Base-by-base conservation (phyloP, 139 green algal species). In the Diplosphaera chodatii region DNA sequence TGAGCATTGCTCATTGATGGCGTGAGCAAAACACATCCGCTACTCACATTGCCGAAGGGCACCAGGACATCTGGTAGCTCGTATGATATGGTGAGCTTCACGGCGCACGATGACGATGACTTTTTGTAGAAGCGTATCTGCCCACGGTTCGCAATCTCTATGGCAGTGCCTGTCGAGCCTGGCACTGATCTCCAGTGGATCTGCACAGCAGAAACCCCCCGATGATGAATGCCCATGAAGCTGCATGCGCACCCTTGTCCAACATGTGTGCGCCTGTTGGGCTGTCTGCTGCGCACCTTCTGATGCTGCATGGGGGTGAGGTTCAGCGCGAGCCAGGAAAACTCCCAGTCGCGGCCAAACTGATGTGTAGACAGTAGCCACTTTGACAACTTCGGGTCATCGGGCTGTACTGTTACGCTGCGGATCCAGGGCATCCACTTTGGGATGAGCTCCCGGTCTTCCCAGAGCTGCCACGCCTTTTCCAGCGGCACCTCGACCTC, bases 391-490 rank as follows among this genome's bases (percentile, higher is more conserved):
- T 76, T 73, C 0, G 78, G 76, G 75, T 96, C 87, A 16, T 90
- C 77, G 0, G 83, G 73, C 28, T 83, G 66, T 2, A 91, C 79
- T 72, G 83, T 80, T 6, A 96, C 91, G n/a, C 70, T 85, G 6
- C 80, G 83, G 40, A 97, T 96, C 91, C 91, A 97, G 1, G 91
- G 89, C 91, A 97, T 97, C 91, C 91, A 97, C 28, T 79, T 55
- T 0, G 91, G 91, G 67, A 97, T 97, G 30, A 77, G 77, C 69
- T 86, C 77, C 20, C 87, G 75, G 76, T 96, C 88, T 29, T 96
- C 84, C 91, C 74, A 79, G 66, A 97, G 40, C 0, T 68, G 56
- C 82, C 84, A 96, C 22, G 80, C 87, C 25, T 79, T 56, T 40
- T 92, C 87, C n/a, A 96, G 31, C 1, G 91, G 86, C 27, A 86